A percentile compares a stretch with the other conserved stretches of the same genome.
These are phyloP conservation scores for Gracilaria domingensis DNA, from an alignment of 23 red algal species.

Conservation along the genomic window DNA sequence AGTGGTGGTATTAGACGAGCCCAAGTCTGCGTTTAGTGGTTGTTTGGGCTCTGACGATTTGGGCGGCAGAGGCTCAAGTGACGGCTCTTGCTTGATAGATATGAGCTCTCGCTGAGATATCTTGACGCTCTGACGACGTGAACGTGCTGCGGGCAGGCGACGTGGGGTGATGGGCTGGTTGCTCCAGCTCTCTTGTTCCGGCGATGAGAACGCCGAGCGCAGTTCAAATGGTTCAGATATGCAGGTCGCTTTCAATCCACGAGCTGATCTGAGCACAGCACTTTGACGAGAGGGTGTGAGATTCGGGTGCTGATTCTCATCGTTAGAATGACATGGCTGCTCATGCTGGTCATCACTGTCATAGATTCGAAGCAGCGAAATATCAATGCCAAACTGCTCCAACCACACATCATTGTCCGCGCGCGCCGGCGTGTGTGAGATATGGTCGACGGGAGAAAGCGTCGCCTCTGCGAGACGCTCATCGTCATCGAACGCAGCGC, in stretches of 20 bases:
- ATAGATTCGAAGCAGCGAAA: conserved; percentile 28
- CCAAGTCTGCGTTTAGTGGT: not conserved
- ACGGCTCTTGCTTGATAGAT: not conserved
- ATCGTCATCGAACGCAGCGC: too few relatives aligned
- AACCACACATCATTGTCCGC: conserved; percentile 14
- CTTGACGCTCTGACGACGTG: not conserved
- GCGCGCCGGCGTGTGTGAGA: not conserved
- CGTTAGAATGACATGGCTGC: not conserved
- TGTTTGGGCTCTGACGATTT: not conserved
- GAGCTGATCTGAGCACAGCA: not conserved
- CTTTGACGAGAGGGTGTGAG: not conserved
- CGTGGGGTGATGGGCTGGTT: not conserved
- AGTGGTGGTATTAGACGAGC: not conserved
- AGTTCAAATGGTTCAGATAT: not conserved
- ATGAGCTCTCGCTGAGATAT: conserved; percentile 11
- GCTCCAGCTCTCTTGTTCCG: not conserved
- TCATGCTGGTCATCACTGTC: conserved; percentile 10
- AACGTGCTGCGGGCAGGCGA: not conserved
- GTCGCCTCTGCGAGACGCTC: not conserved
- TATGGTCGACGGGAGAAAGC: conserved; percentile 7
- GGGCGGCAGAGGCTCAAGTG: too few relatives aligned
- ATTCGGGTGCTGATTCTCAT: conserved; percentile 28
- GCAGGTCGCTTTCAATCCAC: not conserved
- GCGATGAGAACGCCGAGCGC: not conserved
- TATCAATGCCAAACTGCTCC: conserved; percentile 32